Evolutionary conservation across 371 early-diverging fungal species (phyloP), one percentile per base, ranked within the genome.

Genomic region (Mucor indicus): DNA sequence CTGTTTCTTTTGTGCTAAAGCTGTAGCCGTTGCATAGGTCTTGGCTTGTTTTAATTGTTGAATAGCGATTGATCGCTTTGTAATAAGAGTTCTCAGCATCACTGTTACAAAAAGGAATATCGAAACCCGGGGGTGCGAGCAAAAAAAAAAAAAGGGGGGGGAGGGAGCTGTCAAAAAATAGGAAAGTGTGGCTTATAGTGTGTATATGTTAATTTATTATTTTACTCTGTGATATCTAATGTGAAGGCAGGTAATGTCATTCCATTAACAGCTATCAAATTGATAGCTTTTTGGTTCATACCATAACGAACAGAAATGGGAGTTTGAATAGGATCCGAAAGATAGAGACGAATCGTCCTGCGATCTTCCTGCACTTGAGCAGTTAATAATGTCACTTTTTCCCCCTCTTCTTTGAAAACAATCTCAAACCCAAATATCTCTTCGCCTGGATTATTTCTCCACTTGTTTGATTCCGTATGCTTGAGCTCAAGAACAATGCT

Each of bases 241-340:
- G n/a, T n/a, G n/a, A 50, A 50, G 7, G 45, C 56, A 33, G 56
- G 50, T 16, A 56, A 24, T 15, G 43, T 44, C 22, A 35, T 31
- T 2, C 49, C 49, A 21, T 38, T 19, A 3, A 8, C 16, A 15
- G 27, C 21, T 3, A 48, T 30, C 15, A 56, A 23, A 29, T 49
- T 56, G 4, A 30, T 20, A 4, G 15, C 15, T 6, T 21, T 16
- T 30, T 41, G 29, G 31, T 40, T 46, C 37, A 50, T 42, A 1
- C 51, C 51, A 41, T 57, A 57, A 8, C 30, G 21, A 13, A 57
- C n/a, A 11, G n/a, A 15, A 11, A 19, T 9, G 2, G 40, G 38
- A 12, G 16, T 5, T 4, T 21, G 12, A 4, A 42, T 36, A 1
- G 32, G 27, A 17, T 13, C 5, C 6, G 46, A 7, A 19, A 51